Conservation (phyloP, 495 filamentous ascomycete species). For the Penicillium bialowiezense region DNA sequence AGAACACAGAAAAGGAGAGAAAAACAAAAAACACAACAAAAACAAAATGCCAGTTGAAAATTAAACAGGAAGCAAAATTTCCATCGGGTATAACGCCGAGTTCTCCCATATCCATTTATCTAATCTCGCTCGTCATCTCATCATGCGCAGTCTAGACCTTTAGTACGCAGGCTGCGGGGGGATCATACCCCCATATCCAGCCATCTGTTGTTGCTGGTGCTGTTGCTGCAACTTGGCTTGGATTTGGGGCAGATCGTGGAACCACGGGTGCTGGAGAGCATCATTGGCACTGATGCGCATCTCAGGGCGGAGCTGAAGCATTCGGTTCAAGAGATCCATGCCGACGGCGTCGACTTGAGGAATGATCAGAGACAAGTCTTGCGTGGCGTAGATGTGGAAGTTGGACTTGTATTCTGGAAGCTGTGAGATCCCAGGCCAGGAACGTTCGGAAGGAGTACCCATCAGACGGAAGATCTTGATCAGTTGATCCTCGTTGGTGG, state of each 20-base stretch:
- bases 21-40: background rate
- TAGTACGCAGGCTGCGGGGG: constrained; percentile 41
- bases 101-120: constrained; percentile 32
- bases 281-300: constrained; percentile 82
- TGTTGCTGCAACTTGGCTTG: constrained; percentile 51
- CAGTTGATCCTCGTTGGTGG: constrained; percentile 94
- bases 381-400: constrained; percentile 93
- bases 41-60: constrained; percentile 5
- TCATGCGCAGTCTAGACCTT: constrained; percentile 21
- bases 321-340: constrained; percentile 78
- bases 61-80: constrained; percentile 12
- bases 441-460: constrained; percentile 89
- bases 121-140: constrained; percentile 32
- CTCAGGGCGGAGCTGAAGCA: constrained; percentile 92
- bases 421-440: constrained; percentile 85
- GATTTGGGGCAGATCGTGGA: constrained; percentile 59
- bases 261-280: constrained; percentile 89
- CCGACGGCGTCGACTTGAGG: constrained; percentile 86
- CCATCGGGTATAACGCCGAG: constrained; percentile 36
- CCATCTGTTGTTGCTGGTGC: constrained; percentile 42
- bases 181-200: constrained; percentile 43
- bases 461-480: constrained; percentile 95
- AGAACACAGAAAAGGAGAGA: too few species aligned
- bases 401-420: constrained; percentile 94
- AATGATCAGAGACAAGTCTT: constrained; percentile 78